Percentiles rank a stretch among this genome's conserved stretches.
Conservation (phyloP, 768 basidiomycete genomes). For the Lactarius psammicola region DNA sequence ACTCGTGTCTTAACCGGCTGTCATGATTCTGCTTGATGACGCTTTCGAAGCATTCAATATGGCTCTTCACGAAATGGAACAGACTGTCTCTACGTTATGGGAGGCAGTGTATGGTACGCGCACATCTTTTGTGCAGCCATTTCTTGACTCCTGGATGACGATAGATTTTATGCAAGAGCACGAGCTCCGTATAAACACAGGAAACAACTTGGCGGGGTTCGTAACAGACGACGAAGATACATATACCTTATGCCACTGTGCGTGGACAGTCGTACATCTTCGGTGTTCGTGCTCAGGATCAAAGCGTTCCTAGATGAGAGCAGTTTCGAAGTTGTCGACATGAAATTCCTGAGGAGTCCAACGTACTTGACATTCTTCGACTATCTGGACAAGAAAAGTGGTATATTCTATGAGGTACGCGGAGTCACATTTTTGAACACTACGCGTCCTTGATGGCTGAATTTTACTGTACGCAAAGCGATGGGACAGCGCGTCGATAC, state of each 20-base stretch:
- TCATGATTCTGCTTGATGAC: neutral
- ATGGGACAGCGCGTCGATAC: conserved; percentile 7
- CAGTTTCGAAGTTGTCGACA: conserved; percentile 18
- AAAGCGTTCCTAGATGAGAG: conserved; percentile 9
- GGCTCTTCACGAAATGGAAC: conserved; percentile 67
- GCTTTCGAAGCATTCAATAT: conserved; percentile 57
- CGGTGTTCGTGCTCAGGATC: neutral
- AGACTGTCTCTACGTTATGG: conserved; percentile 75
- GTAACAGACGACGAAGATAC: conserved; percentile 13
- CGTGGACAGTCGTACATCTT: neutral
- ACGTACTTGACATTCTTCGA: conserved; percentile 11
- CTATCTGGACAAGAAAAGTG: conserved; percentile 22
- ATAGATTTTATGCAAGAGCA: neutral
- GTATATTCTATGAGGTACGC: conserved; percentile 21
- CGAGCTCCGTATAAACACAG: neutral
- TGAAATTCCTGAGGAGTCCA: conserved; percentile 14
- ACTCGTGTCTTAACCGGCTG: neutral
- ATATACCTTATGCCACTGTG: conserved; percentile 20
- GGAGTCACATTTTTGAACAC: neutral
- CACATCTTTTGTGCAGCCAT: neutral
- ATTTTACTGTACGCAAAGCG: neutral
- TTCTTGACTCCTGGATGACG: neutral
- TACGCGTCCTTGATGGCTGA: neutral
- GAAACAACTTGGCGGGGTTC: conserved; percentile 6
- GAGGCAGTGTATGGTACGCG: conserved; percentile 55